A percentile compares a stretch with the other conserved stretches of the same genome.
Evolutionary conservation across 140 eudicot species (phyloP).

Genomic region (Bidens hawaiensis): DNA sequence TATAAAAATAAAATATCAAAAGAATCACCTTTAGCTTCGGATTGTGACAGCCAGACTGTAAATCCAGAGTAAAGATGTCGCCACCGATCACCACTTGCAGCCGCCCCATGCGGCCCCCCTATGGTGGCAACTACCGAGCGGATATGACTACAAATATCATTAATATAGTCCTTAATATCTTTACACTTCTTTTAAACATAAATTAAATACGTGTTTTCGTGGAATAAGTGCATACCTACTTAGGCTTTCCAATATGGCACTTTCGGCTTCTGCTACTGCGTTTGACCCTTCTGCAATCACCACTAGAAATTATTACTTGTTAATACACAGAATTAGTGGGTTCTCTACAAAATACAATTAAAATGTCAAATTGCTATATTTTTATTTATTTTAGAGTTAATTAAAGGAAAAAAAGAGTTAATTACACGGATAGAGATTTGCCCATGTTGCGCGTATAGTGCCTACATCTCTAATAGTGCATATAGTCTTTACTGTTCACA

Average conservation of each 20-base stretch:
- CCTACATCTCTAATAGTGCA: no score
- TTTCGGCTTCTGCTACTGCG: constrained; percentile 68
- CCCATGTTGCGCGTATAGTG: no score
- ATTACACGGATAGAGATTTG: not conserved
- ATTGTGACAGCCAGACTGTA: constrained; percentile 84
- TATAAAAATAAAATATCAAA: not conserved
- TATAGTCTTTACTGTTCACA: no score
- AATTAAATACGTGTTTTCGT: not conserved
- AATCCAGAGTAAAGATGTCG: constrained; percentile 90
- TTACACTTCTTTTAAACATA: not conserved
- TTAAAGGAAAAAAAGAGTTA: no score
- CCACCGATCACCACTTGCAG: constrained; percentile 71
- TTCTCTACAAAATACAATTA: not conserved
- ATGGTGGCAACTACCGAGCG: constrained; percentile 90
- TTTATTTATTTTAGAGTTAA: not conserved
- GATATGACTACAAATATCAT: constrained; percentile 58
- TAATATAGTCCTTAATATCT: constrained; percentile 3
- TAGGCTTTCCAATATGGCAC: constrained; percentile 67
- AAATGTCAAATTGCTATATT: not conserved
- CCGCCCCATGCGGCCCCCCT: constrained; percentile 86
- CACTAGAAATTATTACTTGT: constrained; percentile 47
- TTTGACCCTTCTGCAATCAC: constrained; percentile 64
- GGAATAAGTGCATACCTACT: constrained; percentile 59
- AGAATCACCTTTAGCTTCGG: constrained; percentile 79
- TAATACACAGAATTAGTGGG: constrained; percentile 22